These are phyloP conservation scores for Begonia loranthoides DNA, from an alignment of 306 rosid genomes.

Conservation along the genomic window DNA sequence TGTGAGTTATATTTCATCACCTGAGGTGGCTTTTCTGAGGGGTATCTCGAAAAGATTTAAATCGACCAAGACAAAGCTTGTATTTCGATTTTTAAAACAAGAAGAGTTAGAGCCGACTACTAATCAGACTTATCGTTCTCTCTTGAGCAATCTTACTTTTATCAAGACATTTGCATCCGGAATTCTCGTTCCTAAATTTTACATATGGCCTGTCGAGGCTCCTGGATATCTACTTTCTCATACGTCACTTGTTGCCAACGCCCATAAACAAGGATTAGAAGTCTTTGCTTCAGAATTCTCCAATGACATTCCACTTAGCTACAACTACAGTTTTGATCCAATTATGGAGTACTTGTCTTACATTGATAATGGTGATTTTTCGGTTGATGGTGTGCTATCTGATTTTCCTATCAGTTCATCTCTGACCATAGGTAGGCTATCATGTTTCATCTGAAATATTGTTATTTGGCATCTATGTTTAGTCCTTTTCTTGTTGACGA, in stretches of 20 bases:
- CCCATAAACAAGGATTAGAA: slow-evolving; percentile 59
- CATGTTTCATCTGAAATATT: slow-evolving; percentile 2
- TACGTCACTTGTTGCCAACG: slow-evolving; percentile 63
- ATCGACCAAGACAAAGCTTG: slow-evolving; percentile 49
- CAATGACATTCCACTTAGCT: slow-evolving; percentile 47
- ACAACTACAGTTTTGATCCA: slow-evolving; percentile 77
- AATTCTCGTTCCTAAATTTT: slow-evolving; percentile 70
- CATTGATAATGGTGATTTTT: slow-evolving; percentile 56
- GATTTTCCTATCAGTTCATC: slow-evolving; percentile 77
- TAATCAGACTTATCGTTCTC: slow-evolving; percentile 63
- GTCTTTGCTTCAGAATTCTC: slow-evolving; percentile 57
- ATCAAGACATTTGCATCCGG: slow-evolving; percentile 85
- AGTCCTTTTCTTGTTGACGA: not conserved
- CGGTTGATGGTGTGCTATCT: slow-evolving; percentile 75
- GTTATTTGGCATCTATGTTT: not conserved
- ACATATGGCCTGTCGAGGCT: slow-evolving; percentile 54
- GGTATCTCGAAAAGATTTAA: slow-evolving; percentile 42
- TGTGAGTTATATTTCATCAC: slow-evolving; percentile 65
- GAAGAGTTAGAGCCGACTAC: slow-evolving; percentile 40
- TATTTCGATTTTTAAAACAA: slow-evolving; percentile 41
- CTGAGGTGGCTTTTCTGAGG: slow-evolving; percentile 66
- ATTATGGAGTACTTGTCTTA: slow-evolving; percentile 50
- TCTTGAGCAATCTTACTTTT: slow-evolving; percentile 49
- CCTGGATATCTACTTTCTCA: slow-evolving; percentile 40
- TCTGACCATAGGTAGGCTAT: slow-evolving; percentile 45